Base-by-base conservation (phyloP, 2,329 filamentous ascomycete species). In the Colletotrichum sp. region DNA sequence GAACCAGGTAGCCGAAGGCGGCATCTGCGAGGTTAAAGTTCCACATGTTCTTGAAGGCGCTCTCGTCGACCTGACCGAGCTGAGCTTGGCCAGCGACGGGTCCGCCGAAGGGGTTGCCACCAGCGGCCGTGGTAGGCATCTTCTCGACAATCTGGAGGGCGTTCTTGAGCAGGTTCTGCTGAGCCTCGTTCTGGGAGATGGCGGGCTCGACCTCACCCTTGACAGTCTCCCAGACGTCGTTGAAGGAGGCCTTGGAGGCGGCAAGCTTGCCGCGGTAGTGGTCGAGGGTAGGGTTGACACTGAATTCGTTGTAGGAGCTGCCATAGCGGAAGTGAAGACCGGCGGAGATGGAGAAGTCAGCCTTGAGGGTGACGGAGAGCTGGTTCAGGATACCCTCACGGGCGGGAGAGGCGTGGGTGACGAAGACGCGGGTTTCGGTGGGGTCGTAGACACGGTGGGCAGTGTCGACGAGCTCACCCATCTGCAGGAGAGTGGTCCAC, bases 31-130 rank as follows among this genome's bases (percentile, higher is more conserved):
- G 87, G 85, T 99, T 99, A 88, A 99, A 99, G 86, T 99, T 99
- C 97, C 97, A 99, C 97, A 99, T 99, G 85, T 99, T 99, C 89
- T 99, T 99, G 91, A 99, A 99, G 2, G 97, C 97, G 81, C 96
- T 98, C 88, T 99, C 97, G 78, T 99, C 97, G 21, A 99, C 96
- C 82, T 98, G 95, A 36, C 97, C 97, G 67, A 95, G 93, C 74
- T 92, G 91, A 69, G 90, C 88, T 67, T 92, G 93, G 52, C 94
- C 94, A 66, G 93, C 92, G 69, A 93, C 92, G 34, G 95, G 95
- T 16, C 96, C 96, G 60, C 97, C 97, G 82, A 99, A 99, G 8
- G 97, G 97, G 84, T 99, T 99, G 26, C 97, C 97, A 71, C 97
- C 97, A 77, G 96, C 98, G 49, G 97, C 97, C 44, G 96, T 96